Evolutionary conservation across 2,329 filamentous ascomycete genomes (phyloP), one percentile per base, ranked within the genome.

Genomic region (Pestalotiopsis sp.): DNA sequence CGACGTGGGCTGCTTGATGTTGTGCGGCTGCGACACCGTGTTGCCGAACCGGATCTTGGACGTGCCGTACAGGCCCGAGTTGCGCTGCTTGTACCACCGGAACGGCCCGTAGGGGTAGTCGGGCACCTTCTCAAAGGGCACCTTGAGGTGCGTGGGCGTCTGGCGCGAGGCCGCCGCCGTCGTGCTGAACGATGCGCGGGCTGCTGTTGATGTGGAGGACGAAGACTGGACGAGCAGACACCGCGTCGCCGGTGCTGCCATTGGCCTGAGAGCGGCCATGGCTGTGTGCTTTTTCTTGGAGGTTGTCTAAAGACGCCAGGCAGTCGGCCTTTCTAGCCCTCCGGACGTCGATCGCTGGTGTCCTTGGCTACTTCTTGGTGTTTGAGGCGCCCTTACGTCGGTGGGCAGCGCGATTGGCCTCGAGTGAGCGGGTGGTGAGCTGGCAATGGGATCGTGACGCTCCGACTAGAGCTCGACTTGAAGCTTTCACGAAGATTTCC

Each of bases 31-130:
- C 59, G 89, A 90, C 65, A 95, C 90, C 73, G 89, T 92, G 87
- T 95, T 94, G 78, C 93, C 93, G 80, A 92, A 94, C 65, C 90
- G 92, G 78, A 95, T 92, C 76, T 89, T 89, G 72, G 89, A 84
- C 56, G 82, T 82, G 74, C 91, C 93, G 82, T 93, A 94, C 9
- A 94, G 89, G 60, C 92, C 92, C 69, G 83, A 85, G 84, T 94
- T 93, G 74, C 91, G 90, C 81, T 96, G 93, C 83, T 95, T 95
- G 86, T 93, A 96, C 73, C 90, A 83, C 71, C 79, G 84, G 68
- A 91, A 88, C 66, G 88, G 86, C 63, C 92, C 92, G 81, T 93
- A 91, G 0, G 93, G 93, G 80, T 96, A 96, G 3, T 84, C 82
- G 12, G 90, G 90, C 68, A 89, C 80, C 7, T 78, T 74, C 49